These are phyloP conservation scores for Fusarium humuli DNA, from an alignment of 2,329 filamentous ascomycete species.

Conservation along the genomic window DNA sequence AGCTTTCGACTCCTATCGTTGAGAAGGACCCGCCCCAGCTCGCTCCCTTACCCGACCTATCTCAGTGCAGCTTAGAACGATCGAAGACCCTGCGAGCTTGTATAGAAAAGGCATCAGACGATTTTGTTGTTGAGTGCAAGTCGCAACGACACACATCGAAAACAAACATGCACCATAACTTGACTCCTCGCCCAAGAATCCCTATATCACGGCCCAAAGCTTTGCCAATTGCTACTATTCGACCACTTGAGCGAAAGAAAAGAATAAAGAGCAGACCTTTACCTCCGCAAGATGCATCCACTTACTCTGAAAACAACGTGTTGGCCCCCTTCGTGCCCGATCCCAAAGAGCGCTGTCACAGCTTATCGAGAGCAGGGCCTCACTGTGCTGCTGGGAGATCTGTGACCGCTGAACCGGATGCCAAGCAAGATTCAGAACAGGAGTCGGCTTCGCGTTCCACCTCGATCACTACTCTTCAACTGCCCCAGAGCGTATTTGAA, in stretches of 20 bases:
- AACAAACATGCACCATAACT: neutral
- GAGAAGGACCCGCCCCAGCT: slow-evolving; percentile 44
- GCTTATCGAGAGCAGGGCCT: slow-evolving; percentile 7
- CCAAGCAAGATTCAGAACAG: neutral
- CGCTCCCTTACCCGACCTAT: slow-evolving; percentile 46
- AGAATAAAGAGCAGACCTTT: neutral
- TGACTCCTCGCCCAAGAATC: neutral
- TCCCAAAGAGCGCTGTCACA: neutral
- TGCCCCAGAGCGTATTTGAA: slow-evolving; percentile 3
- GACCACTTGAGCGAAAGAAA: slow-evolving; percentile 30
- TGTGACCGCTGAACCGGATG: neutral
- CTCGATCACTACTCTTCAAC: slow-evolving; percentile 17
- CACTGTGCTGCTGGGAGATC: slow-evolving; percentile 21
- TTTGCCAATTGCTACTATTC: slow-evolving; percentile 12
- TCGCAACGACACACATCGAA: slow-evolving; percentile 3
- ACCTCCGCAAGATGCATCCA: neutral
- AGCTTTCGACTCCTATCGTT: neutral
- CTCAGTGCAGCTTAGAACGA: slow-evolving; percentile 38
- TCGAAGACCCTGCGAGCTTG: slow-evolving; percentile 48
- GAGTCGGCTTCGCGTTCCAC: neutral
- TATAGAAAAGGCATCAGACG: slow-evolving; percentile 49
- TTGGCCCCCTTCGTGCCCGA: neutral
- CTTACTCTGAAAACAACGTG: neutral
- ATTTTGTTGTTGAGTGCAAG: slow-evolving; percentile 48
- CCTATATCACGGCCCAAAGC: neutral